Conservation (phyloP, 371 early-diverging fungal genomes). For the Syncephalastrum sp. region DNA sequence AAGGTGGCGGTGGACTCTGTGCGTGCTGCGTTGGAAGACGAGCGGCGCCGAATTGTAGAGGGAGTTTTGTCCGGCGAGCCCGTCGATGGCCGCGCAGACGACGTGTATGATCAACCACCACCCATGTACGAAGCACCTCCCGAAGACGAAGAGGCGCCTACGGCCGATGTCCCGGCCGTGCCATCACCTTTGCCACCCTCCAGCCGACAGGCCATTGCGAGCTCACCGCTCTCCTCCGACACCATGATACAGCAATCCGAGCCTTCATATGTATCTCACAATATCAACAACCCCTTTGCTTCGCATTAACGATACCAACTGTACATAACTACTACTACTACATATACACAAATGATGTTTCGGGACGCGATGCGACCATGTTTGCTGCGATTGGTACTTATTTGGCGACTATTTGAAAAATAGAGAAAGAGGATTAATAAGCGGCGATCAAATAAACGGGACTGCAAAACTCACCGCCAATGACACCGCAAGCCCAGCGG, state of each 20-base stretch:
- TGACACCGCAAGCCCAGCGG: slow-evolving; percentile 87
- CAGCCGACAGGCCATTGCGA: not conserved
- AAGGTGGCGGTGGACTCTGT: slow-evolving; percentile 14
- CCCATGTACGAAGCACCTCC: slow-evolving; percentile 26
- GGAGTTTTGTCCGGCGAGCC: slow-evolving; percentile 12
- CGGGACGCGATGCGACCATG: not conserved
- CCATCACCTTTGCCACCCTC: slow-evolving; percentile 2
- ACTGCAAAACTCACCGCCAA: slow-evolving; percentile 57
- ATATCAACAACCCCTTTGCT: slow-evolving; percentile 4
- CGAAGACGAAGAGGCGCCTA: slow-evolving; percentile 3
- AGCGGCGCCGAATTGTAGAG: slow-evolving; percentile 21
- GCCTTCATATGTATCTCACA: slow-evolving; percentile 5
- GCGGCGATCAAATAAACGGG: no score
- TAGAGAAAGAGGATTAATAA: no score
- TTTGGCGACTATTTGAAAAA: slow-evolving; percentile 7
- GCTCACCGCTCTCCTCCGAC: slow-evolving; percentile 1
- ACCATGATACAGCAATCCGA: not conserved
- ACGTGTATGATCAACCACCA: slow-evolving; percentile 10
- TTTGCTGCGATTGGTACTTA: slow-evolving; percentile 1
- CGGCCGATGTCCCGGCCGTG: not conserved
- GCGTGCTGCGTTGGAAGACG: slow-evolving; percentile 14
- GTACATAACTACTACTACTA: not conserved
- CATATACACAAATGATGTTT: not conserved
- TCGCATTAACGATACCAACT: slow-evolving; percentile 4
- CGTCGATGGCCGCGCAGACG: slow-evolving; percentile 5